Evolutionary conservation across 225 moss, liverwort and hornwort species (phyloP), one percentile per base, ranked within the genome.

Genomic region (Bryoerythrophyllum caledonicum): DNA sequence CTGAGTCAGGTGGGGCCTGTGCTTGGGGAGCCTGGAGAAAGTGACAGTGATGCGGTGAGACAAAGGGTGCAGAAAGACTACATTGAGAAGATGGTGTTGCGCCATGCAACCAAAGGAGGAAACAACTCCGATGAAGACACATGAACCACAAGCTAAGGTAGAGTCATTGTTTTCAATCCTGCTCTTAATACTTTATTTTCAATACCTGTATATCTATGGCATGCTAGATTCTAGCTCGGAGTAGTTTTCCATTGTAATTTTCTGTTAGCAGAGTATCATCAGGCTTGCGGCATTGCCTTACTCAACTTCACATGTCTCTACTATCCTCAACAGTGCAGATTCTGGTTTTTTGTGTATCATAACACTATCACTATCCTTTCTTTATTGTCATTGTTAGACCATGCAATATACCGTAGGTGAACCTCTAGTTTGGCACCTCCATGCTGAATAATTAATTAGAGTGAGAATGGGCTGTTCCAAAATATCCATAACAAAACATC

Each of bases 1-100:
- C 81, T 99, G 21, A 89, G 89, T 63, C 94, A 95, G 44, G 84
- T 94, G 73, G 94, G 94, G 56, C 99, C 99, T 68, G 91, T 99
- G 54, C 84, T 99, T 25, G 87, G 81, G 4, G 92, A 85, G 58
- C 82, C 89, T 4, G 89, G 86, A 14, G 99, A 89, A 46, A 72
- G 76, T 35, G 91, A 93, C 54, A 68, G 76, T 51, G 85, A 85
- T 70, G 84, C 81, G n/a, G 90, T 93, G 37, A 92, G 87, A 21
- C 82, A 92, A 68, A 93, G 85, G 76, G 86, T 99, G 25, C 90
- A 87, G 54, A 85, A 82, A 78, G 95, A 91, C 37, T 99, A 84
- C 46, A 67, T 99, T 30, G 93, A 95, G 76, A 99, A 90, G 80
- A 88, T 99, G 83, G 86, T 95, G 15, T 78, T 90, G 49, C 91